phyloP scores from a whole-genome alignment of 2,329 filamentous ascomycete species.

The Fusarium xyrophilum region DNA sequence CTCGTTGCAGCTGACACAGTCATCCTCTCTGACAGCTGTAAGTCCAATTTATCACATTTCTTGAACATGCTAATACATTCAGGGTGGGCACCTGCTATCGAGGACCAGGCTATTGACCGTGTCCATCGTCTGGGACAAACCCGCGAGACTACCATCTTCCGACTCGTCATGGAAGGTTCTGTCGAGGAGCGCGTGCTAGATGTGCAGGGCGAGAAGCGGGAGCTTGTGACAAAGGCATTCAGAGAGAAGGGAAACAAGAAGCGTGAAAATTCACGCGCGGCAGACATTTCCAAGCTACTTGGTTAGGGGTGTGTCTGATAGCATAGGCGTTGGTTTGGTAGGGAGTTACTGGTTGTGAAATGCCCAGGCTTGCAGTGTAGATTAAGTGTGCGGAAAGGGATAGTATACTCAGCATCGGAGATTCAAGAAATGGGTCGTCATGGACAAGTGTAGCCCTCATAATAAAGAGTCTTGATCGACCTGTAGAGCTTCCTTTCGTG shows the following conservation, averaged over 20 bases:
- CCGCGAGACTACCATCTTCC: slow-evolving; percentile 77
- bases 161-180: slow-evolving; percentile 79
- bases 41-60: slow-evolving; percentile 34
- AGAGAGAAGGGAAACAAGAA: slow-evolving; percentile 70
- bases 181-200: slow-evolving; percentile 83
- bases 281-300: slow-evolving; percentile 60
- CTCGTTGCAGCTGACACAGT: slow-evolving; percentile 87
- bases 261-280: slow-evolving; percentile 64
- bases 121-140: slow-evolving; percentile 87
- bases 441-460: background rate
- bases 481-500: background rate
- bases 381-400: background rate
- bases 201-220: slow-evolving; percentile 80
- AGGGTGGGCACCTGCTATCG: slow-evolving; percentile 91
- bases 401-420: background rate
- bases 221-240: slow-evolving; percentile 80
- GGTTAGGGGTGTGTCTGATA: slow-evolving; percentile 25
- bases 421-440: background rate
- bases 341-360: background rate
- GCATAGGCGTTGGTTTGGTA: background rate
- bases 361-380: background rate
- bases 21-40: slow-evolving; percentile 78
- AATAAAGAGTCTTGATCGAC: background rate
- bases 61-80: slow-evolving; percentile 12
- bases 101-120: slow-evolving; percentile 89